phyloP scores from a whole-genome alignment of 176 grass and related monocot species.

The Poa pratensis region DNA sequence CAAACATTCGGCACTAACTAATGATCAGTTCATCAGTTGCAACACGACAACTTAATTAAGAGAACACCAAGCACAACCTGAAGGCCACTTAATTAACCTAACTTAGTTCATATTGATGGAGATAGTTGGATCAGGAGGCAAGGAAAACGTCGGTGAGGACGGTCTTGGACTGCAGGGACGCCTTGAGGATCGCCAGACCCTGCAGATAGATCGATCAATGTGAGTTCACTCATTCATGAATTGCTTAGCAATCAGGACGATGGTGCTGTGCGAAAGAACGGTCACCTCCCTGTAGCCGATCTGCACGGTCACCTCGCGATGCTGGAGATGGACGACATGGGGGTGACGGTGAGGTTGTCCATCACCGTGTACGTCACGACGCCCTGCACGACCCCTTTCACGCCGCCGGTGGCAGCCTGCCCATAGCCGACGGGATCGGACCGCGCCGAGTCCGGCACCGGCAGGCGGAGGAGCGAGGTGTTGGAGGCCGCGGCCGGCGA shows the following conservation, averaged over 20 bases:
- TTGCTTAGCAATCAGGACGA: no score
- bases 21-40: no score
- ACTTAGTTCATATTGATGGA: not conserved
- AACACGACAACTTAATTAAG: not conserved
- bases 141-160: not conserved
- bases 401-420: not conserved
- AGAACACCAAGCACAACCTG: not conserved
- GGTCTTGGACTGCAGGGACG: not conserved
- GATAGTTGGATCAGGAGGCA: not conserved
- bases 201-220: not conserved
- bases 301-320: constrained; percentile 26
- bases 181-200: not conserved
- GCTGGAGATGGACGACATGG: constrained; percentile 67
- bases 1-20: no score
- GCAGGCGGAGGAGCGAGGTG: not conserved
- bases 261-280: no score
- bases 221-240: not conserved
- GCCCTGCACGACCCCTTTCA: constrained; percentile 52
- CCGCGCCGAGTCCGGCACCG: no score
- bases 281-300: not conserved
- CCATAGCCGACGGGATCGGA: not conserved
- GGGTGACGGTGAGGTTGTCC: constrained; percentile 55
- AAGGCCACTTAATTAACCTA: not conserved
- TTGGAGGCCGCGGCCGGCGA: not conserved
- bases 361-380: constrained; percentile 56